Percentiles rank a stretch among this genome's conserved stretches.
Conservation (phyloP, 345 rosid species). For the Populus deltoides region DNA sequence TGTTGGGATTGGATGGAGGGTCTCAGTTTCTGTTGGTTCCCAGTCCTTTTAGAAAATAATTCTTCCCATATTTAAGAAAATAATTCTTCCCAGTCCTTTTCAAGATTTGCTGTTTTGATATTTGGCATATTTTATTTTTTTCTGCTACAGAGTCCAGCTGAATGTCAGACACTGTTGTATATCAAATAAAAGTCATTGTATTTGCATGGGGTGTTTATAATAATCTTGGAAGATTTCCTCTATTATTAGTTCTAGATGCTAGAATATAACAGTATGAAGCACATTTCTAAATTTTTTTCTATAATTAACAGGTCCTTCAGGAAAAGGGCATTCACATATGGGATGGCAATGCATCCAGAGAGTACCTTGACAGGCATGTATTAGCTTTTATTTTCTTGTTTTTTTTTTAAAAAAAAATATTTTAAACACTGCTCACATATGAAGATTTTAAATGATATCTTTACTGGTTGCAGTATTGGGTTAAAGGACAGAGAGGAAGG, state of each 20-base stretch:
- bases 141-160: neutral
- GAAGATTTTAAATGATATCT: conserved; percentile 11
- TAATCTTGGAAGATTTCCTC: neutral
- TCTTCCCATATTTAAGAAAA: neutral
- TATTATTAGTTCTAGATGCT: neutral
- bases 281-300: conserved; percentile 16
- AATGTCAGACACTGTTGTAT: neutral
- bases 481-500: conserved; percentile 83
- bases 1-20: neutral
- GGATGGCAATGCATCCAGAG: conserved; percentile 97
- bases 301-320: conserved; percentile 68
- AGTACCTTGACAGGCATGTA: conserved; percentile 73
- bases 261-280: neutral
- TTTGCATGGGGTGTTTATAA: neutral
- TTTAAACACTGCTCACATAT: neutral
- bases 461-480: conserved; percentile 55
- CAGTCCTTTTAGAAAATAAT: neutral
- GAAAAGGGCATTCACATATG: conserved; percentile 89
- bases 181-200: neutral
- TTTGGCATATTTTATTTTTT: neutral
- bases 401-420: neutral
- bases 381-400: neutral
- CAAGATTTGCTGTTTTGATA: neutral
- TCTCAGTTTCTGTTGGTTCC: neutral
- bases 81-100: neutral